These are phyloP conservation scores for Polyplosphaeria fusca DNA, from an alignment of 495 filamentous ascomycete genomes.

Conservation along the genomic window DNA sequence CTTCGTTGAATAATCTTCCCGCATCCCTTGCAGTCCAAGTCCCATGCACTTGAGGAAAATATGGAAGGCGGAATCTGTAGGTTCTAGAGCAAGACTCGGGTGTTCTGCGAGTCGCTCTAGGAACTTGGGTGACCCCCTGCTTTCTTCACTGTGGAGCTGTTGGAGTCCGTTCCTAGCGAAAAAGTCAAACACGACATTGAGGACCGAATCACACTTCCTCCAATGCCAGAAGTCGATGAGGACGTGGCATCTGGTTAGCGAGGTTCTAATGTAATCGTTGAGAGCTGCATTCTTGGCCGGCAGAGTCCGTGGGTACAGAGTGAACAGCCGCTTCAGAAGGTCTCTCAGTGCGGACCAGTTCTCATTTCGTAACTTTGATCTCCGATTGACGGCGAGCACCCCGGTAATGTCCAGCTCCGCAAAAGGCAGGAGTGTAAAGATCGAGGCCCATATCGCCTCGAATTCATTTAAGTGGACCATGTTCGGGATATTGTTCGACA, in stretches of 20 bases:
- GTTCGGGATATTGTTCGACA: conserved; percentile 38
- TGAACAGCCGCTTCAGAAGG: conserved; percentile 62
- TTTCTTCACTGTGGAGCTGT: conserved; percentile 74
- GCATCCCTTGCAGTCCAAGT: conserved; percentile 61
- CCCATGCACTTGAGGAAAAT: conserved; percentile 86
- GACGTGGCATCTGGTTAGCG: conserved; percentile 72
- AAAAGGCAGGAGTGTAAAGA: conserved; percentile 73
- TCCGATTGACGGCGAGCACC: conserved; percentile 53
- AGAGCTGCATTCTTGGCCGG: conserved; percentile 58
- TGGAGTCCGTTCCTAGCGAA: conserved; percentile 73
- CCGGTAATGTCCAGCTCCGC: conserved; percentile 71
- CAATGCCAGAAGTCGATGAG: conserved; percentile 84
- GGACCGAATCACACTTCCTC: conserved; percentile 71
- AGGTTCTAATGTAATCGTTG: conserved; percentile 74
- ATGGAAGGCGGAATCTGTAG: conserved; percentile 83
- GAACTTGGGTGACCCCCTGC: conserved; percentile 71
- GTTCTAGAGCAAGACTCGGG: conserved; percentile 58
- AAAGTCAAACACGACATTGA: conserved; percentile 84
- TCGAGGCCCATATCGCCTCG: conserved; percentile 68
- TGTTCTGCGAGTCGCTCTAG: conserved; percentile 65
- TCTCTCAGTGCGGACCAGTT: conserved; percentile 71
- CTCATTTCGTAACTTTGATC: conserved; percentile 54
- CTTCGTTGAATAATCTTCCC: conserved; percentile 58
- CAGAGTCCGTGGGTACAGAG: conserved; percentile 58
- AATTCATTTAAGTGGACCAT: conserved; percentile 54